These are phyloP conservation scores for Aplosporella prunicola DNA, from an alignment of 2,329 filamentous ascomycete genomes.

Conservation along the genomic window DNA sequence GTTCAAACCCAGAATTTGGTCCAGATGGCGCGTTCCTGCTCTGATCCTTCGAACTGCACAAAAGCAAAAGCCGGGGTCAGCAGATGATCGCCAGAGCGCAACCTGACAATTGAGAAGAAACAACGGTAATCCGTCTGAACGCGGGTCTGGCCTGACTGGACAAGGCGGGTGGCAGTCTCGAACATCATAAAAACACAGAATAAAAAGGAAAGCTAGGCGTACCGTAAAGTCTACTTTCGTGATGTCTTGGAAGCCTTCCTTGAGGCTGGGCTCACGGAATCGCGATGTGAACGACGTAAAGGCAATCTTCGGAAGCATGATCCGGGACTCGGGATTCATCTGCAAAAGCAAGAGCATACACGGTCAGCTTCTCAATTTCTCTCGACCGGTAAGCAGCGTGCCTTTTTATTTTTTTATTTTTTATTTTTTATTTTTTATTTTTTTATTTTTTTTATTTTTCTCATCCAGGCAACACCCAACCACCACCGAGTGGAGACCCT, in stretches of 20 bases:
- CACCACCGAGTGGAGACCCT: no score
- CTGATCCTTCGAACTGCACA: constrained; percentile 54
- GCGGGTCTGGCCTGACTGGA: no score
- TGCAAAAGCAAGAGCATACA: neutral
- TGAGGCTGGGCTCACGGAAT: constrained; percentile 59
- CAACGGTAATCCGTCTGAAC: neutral
- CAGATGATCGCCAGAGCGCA: constrained; percentile 13
- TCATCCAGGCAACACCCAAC: no score
- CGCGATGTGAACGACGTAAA: constrained; percentile 67
- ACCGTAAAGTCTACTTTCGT: constrained; percentile 63
- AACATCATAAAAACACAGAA: constrained; percentile 1
- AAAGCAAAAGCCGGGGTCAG: constrained; percentile 1
- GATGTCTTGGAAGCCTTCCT: constrained; percentile 81
- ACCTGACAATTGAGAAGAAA: neutral
- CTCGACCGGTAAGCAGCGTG: no score
- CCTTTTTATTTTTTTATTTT: no score
- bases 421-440: no score
- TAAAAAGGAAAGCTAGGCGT: constrained; percentile 17
- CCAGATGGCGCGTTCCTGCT: constrained; percentile 64
- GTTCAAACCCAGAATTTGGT: constrained; percentile 61
- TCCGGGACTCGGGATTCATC: constrained; percentile 73
- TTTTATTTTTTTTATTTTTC: no score
- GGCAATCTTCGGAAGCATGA: constrained; percentile 65
- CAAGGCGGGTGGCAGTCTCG: no score
- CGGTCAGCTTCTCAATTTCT: no score